Evolutionary conservation across 202 grass and related monocot species (phyloP).

Genomic region (Sporobolus alterniflorus): DNA sequence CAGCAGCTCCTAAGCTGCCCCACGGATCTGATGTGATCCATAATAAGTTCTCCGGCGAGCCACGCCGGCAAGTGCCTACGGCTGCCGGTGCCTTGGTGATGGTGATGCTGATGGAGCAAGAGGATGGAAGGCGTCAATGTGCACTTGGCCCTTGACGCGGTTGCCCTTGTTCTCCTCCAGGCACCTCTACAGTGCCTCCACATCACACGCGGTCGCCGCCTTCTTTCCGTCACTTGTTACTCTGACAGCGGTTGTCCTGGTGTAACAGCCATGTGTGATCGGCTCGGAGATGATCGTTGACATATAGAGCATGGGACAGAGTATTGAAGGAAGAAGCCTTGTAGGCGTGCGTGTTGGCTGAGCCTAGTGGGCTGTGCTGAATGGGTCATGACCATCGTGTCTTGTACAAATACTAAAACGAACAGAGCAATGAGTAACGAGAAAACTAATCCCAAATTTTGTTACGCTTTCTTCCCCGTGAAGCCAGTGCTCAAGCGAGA

Average conservation of each 20-base stretch:
- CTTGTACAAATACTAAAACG: too few relatives aligned
- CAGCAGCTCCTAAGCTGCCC: neutral
- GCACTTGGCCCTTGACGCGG: conserved; percentile 70
- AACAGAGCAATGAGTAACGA: too few relatives aligned
- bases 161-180: conserved; percentile 88
- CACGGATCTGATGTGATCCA: neutral
- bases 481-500: too few relatives aligned
- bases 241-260: conserved; percentile 6
- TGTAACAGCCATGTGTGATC: neutral
- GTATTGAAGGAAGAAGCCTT: too few relatives aligned
- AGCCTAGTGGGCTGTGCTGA: too few relatives aligned
- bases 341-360: too few relatives aligned
- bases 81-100: neutral
- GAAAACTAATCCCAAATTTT: too few relatives aligned
- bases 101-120: conserved; percentile 57
- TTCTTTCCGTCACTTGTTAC: conserved; percentile 17
- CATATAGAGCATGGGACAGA: too few relatives aligned
- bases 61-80: too few relatives aligned
- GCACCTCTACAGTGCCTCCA: conserved; percentile 78
- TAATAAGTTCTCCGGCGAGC: neutral
- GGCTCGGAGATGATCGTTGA: neutral
- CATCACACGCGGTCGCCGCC: conserved; percentile 58
- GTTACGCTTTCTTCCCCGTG: too few relatives aligned
- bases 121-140: conserved; percentile 90
- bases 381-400: too few relatives aligned